Evolutionary conservation across 225 moss, liverwort and hornwort genomes (phyloP).

Genomic region (Anthoceros angustus): DNA sequence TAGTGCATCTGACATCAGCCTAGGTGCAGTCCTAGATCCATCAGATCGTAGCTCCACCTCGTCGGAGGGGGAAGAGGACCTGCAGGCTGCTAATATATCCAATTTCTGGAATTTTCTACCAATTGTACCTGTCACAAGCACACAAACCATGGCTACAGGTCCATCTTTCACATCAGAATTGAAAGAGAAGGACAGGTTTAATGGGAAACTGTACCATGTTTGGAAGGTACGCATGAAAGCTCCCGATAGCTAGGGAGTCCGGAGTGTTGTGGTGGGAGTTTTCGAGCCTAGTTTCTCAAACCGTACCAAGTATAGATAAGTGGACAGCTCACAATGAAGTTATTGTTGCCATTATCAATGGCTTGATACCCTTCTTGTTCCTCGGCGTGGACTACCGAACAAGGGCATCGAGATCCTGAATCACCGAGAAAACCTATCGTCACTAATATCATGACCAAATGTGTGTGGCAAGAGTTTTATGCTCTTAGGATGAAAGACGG

Average conservation of each 20-base stretch:
- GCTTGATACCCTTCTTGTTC: not conserved
- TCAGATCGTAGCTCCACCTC: not conserved
- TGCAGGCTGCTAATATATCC: not conserved
- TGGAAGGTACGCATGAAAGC: not conserved
- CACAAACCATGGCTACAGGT: not conserved
- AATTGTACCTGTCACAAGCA: not conserved
- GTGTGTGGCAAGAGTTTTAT: not conserved
- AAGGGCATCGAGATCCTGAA: not conserved
- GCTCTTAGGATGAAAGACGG: not conserved
- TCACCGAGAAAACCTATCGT: not conserved
- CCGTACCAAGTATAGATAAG: not conserved
- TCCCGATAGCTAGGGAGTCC: not conserved
- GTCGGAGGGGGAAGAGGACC: not conserved
- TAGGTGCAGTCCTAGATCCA: not conserved
- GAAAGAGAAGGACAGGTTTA: not conserved
- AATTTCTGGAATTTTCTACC: not conserved
- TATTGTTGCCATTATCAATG: not conserved
- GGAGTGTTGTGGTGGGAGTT: not conserved
- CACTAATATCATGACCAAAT: not conserved
- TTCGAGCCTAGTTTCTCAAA: not conserved
- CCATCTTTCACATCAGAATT: not conserved
- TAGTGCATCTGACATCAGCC: not conserved
- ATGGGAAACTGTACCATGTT: not conserved
- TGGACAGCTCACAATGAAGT: not conserved
- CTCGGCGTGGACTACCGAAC: not conserved